Percentiles rank a stretch among this genome's conserved stretches.
phyloP scores from a whole-genome alignment of 2,329 filamentous ascomycete species.

The Bipolaris zeicola region DNA sequence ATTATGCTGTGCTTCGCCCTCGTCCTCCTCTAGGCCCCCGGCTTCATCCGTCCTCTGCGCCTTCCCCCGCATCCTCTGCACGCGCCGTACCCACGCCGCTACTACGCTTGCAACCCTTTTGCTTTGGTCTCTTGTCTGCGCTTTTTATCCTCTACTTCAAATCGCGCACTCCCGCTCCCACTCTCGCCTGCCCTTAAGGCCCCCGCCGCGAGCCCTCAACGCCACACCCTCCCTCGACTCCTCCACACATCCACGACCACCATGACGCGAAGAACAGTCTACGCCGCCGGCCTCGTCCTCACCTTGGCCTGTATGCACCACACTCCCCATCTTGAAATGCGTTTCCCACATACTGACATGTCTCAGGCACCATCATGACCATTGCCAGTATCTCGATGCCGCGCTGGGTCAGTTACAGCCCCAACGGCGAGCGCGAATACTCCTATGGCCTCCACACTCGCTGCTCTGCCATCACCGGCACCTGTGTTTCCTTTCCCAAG shows the following conservation, averaged over 20 bases:
- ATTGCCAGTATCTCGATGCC: conserved; percentile 71
- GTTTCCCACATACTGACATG: conserved; percentile 15
- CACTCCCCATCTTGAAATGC: not conserved
- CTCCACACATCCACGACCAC: conserved; percentile 5
- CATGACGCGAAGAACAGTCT: conserved; percentile 58
- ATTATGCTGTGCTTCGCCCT: conserved; percentile 1
- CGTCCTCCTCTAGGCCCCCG: conserved; percentile 5
- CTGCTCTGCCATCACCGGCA: conserved; percentile 72
- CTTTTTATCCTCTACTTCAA: too few species aligned
- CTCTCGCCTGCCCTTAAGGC: too few species aligned
- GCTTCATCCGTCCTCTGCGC: conserved; percentile 1
- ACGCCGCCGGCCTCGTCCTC: conserved; percentile 55
- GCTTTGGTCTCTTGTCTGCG: conserved; percentile 2
- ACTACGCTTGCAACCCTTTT: conserved; percentile 4
- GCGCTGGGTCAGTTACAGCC: conserved; percentile 71
- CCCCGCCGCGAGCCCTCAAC: not conserved
- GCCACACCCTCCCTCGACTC: not conserved
- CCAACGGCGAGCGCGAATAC: conserved; percentile 41
- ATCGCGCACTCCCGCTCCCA: too few species aligned
- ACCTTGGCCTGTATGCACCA: conserved; percentile 50
- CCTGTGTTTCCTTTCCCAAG: conserved; percentile 70
- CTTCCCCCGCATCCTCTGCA: conserved; percentile 3
- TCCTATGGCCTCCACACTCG: conserved; percentile 78
- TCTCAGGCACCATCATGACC: conserved; percentile 71
- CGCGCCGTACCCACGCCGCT: conserved; percentile 2